Conservation (phyloP, 2,329 filamentous ascomycete genomes). For the Coleophoma cylindrospora region DNA sequence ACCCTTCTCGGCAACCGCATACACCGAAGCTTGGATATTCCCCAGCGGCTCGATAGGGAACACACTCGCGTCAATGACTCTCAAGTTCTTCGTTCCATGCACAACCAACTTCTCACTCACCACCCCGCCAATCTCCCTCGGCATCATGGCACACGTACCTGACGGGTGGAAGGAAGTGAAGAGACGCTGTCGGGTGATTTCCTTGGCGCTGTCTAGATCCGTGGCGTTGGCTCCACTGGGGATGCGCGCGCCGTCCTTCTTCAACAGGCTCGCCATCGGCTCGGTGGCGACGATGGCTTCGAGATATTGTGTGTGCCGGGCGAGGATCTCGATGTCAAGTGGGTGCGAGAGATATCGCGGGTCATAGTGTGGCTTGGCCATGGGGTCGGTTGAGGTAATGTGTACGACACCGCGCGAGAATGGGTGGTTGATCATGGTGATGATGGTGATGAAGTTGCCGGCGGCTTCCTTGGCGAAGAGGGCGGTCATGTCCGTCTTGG, state of each 20-base stretch:
- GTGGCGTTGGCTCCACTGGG: neutral
- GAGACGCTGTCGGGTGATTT: neutral
- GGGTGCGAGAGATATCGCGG: slow-evolving; percentile 1
- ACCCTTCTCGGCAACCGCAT: slow-evolving; percentile 25
- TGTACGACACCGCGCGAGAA: slow-evolving; percentile 37
- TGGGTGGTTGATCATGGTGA: slow-evolving; percentile 39
- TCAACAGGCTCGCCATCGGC: neutral
- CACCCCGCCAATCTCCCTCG: slow-evolving; percentile 5
- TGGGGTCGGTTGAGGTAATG: slow-evolving; percentile 32
- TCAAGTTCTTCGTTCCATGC: slow-evolving; percentile 3
- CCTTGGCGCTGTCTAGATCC: neutral
- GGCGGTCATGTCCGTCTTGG: slow-evolving; percentile 76
- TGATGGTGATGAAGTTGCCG: slow-evolving; percentile 45
- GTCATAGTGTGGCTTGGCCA: slow-evolving; percentile 34
- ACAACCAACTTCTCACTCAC: slow-evolving; percentile 3
- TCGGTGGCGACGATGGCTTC: neutral
- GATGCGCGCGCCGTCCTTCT: neutral
- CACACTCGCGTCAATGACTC: slow-evolving; percentile 4
- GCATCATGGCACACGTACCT: slow-evolving; percentile 7
- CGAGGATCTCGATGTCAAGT: slow-evolving; percentile 4
- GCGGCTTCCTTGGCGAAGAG: slow-evolving; percentile 45
- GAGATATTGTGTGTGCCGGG: neutral
- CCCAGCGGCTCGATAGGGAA: slow-evolving; percentile 4
- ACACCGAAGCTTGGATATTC: slow-evolving; percentile 2
- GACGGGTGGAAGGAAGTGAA: slow-evolving; percentile 38